Conservation (phyloP, 495 filamentous ascomycete genomes). For the Neurospora sp. region DNA sequence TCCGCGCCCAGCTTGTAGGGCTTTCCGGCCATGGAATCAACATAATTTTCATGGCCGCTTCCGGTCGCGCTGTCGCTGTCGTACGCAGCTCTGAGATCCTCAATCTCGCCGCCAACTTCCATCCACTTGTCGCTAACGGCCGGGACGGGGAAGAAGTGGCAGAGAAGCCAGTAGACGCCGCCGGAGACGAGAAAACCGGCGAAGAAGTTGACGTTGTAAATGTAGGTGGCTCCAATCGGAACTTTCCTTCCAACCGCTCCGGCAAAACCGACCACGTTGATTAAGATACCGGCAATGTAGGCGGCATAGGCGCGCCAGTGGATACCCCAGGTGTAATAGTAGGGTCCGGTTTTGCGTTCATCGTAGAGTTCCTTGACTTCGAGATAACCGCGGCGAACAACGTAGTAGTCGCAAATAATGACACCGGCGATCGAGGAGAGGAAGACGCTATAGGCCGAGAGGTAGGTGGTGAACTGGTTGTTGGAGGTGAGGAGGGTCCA, state of each 20-base stretch:
- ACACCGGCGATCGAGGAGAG: conserved; percentile 86
- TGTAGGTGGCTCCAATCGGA: conserved; percentile 71
- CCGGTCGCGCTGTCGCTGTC: conserved; percentile 12
- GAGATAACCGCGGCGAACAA: conserved; percentile 75
- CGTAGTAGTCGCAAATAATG: conserved; percentile 83
- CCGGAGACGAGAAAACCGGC: conserved; percentile 65
- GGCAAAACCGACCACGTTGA: conserved; percentile 89
- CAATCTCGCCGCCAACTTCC: conserved; percentile 64
- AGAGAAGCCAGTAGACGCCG: conserved; percentile 58
- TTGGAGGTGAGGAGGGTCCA: conserved; percentile 68
- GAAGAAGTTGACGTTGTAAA: conserved; percentile 90
- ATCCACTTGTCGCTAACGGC: conserved; percentile 68
- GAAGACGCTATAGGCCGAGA: conserved; percentile 93
- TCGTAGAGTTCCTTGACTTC: conserved; percentile 73
- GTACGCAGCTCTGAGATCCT: conserved; percentile 40
- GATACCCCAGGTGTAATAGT: conserved; percentile 65
- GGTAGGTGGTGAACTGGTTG: conserved; percentile 93
- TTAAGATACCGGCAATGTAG: conserved; percentile 75
- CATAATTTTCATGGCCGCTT: conserved; percentile 10
- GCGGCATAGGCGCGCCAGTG: conserved; percentile 77
- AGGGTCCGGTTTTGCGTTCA: conserved; percentile 52
- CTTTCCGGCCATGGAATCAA: neutral
- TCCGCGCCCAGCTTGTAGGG: conserved; percentile 1
- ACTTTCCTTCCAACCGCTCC: conserved; percentile 60
- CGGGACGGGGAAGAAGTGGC: conserved; percentile 59